Evolutionary conservation across 306 rosid species (phyloP), one percentile per base, ranked within the genome.

Genomic region (Castanospermum australe): DNA sequence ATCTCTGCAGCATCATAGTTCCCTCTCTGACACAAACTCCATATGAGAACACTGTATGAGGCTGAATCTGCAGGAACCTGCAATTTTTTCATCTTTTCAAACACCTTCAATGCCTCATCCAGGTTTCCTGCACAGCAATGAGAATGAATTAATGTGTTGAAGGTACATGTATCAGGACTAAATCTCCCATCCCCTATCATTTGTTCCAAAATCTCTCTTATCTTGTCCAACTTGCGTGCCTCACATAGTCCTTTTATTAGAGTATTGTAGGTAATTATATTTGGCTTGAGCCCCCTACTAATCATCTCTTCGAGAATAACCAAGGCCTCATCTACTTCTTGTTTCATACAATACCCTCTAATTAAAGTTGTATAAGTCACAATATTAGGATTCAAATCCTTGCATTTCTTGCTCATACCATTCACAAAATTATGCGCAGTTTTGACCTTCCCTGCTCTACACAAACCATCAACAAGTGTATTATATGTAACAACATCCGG

Each of bases 391-490:
- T 62, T 87, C 87, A 91, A 84, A 81, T 80, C 93, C 74, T 47
- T 60, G 24, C 87, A 73, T 65, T 78, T 93, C 87, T 86, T 90
- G 12, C 81, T 45, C 98, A 93, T 84, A 55, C 93, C 98, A 79
- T 87, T 86, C 67, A 90, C 91, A 75, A 93, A 84, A 79, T 91
- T 91, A 35, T 78, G 84, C 0, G 98, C 98, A 5, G 71, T 77
- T 30, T 61, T 74, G 22, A 90, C 89, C 86, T 87, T 91, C 65
- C 98, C 97, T 0, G 62, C 97, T 66, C 89, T 85, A 79, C 98
- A 93, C 87, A 93, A 79, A 61, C 98, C 98, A 86, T 93, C 98
- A 38, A 91, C 97, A 25, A 93, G 90, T 0, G 95, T 87, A 52
- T 93, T 93, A 42, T 91, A 93, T 0, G 97, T 91, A 63, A 93